Conservation (phyloP, 1,139 yeast genomes). For the Saccharomyces hybrid region DNA sequence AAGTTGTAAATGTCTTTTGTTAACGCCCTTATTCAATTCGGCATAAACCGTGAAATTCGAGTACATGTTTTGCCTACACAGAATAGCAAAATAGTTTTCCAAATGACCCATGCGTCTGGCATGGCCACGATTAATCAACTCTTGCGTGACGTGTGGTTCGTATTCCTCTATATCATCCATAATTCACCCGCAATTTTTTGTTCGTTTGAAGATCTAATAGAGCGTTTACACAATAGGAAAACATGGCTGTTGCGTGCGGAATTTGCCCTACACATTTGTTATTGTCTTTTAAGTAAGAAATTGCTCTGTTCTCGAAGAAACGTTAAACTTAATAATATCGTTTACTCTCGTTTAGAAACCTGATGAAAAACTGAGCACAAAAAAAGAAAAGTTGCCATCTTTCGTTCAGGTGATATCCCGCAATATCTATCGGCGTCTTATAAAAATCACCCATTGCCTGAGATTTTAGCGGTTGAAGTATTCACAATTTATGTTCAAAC, state of each 20-base stretch:
- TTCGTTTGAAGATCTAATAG: not conserved
- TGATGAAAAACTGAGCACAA: not conserved
- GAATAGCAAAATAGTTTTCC: conserved; percentile 24
- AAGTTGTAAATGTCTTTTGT: conserved; percentile 7
- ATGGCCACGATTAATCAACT: conserved; percentile 20
- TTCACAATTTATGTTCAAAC: not conserved
- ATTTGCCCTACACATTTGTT: not conserved
- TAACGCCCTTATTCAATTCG: conserved; percentile 12
- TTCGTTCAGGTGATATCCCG: not conserved
- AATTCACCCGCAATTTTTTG: conserved; percentile 1
- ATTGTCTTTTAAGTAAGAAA: not conserved
- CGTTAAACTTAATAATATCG: not conserved
- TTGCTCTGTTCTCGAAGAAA: not conserved
- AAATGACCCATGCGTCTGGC: conserved; percentile 27
- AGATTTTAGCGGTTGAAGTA: not conserved
- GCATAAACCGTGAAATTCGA: conserved; percentile 21
- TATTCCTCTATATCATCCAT: conserved; percentile 4
- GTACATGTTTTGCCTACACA: conserved; percentile 24
- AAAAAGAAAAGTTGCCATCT: not conserved
- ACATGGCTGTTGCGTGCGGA: not conserved
- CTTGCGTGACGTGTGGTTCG: conserved; percentile 6
- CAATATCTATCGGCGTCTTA: not conserved
- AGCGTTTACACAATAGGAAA: not conserved
- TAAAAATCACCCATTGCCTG: not conserved
- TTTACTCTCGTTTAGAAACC: not conserved